Conservation (phyloP, 352 stramenopile genomes). For the Globisporangium middletonii region DNA sequence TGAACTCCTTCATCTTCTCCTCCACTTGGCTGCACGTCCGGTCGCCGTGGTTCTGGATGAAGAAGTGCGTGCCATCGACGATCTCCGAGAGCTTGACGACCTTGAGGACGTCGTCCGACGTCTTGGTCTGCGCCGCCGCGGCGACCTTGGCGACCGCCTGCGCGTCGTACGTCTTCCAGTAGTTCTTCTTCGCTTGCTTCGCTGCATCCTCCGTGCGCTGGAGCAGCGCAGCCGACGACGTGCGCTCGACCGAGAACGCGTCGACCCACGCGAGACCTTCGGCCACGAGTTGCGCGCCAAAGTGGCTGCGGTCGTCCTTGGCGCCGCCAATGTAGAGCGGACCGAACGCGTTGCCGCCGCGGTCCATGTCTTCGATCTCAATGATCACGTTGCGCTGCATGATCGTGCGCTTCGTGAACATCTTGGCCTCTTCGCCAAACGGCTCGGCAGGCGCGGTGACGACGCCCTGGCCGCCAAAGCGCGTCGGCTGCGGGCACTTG, state of each 20-base stretch:
- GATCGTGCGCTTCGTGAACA: constrained; percentile 83
- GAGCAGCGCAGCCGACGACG: constrained; percentile 65
- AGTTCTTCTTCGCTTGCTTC: constrained; percentile 90
- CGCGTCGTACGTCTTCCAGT: constrained; percentile 89
- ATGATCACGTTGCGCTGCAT: constrained; percentile 92
- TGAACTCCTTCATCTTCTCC: constrained; percentile 93
- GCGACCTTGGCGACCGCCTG: constrained; percentile 44
- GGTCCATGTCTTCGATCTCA: constrained; percentile 92
- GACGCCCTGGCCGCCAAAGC: constrained; percentile 85
- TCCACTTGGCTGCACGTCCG: constrained; percentile 86
- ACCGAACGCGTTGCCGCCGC: constrained; percentile 89
- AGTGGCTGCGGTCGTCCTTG: constrained; percentile 82
- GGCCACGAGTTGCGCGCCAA: constrained; percentile 88
- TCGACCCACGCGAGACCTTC: constrained; percentile 93
- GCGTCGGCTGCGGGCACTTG: constrained; percentile 81
- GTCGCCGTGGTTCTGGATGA: constrained; percentile 89
- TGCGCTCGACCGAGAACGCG: constrained; percentile 91
- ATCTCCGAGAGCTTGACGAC: constrained; percentile 93
- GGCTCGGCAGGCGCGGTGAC: constrained; percentile 82
- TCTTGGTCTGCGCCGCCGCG: constrained; percentile 32
- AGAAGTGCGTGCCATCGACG: constrained; percentile 91
- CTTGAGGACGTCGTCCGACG: constrained; percentile 59
- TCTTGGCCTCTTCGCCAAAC: constrained; percentile 85
- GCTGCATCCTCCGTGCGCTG: constrained; percentile 81
- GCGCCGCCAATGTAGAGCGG: constrained; percentile 59